Base-by-base conservation (phyloP, 768 basidiomycete species). In the Auriscalpium microsporum region DNA sequence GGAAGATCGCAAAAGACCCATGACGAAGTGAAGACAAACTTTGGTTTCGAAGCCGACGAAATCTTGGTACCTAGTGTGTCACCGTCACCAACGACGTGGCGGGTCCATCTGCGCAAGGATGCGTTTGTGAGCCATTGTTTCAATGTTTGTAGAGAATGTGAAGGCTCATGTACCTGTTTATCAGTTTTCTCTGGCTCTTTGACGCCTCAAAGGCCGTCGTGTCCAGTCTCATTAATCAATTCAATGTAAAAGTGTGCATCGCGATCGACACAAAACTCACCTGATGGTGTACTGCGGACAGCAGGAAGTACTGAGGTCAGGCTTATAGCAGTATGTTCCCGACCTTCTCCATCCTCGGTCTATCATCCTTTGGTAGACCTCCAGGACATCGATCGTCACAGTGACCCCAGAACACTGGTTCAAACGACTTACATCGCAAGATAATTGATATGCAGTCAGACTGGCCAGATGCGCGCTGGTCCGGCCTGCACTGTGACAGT, bases 251-350 rank as follows among this genome's bases (percentile, higher is more conserved):
- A 37, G 6, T 16, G 8, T 21, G 13, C 19, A 40, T 6, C 28
- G 3, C 49, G 8, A 45, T 58, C 33, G 44, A 23, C 48, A 33
- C 50, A 58, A 62, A 50, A 67, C 74, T 54, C 62, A 88, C 92
- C 82, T 90, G 68, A 97, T 97, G 3, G 95, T 92, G 66, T 96
- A 95, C 61, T 93, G 89, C 1, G 94, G 91, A 67, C 95, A 98
- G 66, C 95, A 97, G 10, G 92, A 86, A 6, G 70, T 67, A 58
- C 74, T 78, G 69, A 94, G 73, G 68, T 94, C 84, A 4, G 94
- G 94, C 59, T 90, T 91, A 69, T 97, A 97, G 63, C 90, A 84
- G 70, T 84, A 94, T 33, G 72, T 75, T 71, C 89, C 89, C 54
- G 87, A 88, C 57, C 90, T 79, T 53, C 90, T 79, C 90, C 90